These are phyloP conservation scores for Gossypium arboreum DNA, from an alignment of 345 rosid species.

Conservation along the genomic window DNA sequence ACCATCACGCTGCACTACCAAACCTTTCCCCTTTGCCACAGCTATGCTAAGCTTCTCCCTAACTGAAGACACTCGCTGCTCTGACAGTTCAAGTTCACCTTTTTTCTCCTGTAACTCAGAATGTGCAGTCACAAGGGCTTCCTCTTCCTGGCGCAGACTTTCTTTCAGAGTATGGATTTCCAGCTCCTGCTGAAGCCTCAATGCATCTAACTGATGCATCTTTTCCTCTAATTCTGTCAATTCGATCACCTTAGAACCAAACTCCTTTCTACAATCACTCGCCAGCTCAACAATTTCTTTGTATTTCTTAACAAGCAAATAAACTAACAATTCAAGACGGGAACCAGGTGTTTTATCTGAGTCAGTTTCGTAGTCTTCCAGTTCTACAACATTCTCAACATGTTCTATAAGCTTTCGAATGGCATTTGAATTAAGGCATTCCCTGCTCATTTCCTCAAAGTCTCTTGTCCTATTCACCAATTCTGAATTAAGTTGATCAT, in stretches of 20 bases:
- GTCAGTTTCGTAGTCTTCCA: slow-evolving; percentile 33
- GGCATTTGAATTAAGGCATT: slow-evolving; percentile 40
- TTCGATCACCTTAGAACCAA: slow-evolving; percentile 43
- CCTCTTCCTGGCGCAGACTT: slow-evolving; percentile 48
- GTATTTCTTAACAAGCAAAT: slow-evolving; percentile 59
- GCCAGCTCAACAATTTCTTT: slow-evolving; percentile 44
- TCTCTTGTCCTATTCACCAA: slow-evolving; percentile 44
- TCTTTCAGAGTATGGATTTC: slow-evolving; percentile 54
- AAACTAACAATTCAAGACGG: slow-evolving; percentile 56
- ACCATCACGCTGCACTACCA: slow-evolving; percentile 79
- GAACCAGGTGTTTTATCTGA: slow-evolving; percentile 38
- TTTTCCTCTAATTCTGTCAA: slow-evolving; percentile 47
- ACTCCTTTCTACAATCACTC: slow-evolving; percentile 33
- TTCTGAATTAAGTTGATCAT: slow-evolving; percentile 50
- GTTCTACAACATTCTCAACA: slow-evolving; percentile 54
- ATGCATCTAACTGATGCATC: slow-evolving; percentile 33
- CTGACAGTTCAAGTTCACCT: slow-evolving; percentile 75
- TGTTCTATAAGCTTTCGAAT: slow-evolving; percentile 51
- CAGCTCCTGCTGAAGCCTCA: slow-evolving; percentile 55
- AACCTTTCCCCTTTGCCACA: slow-evolving; percentile 91
- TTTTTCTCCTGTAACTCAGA: slow-evolving; percentile 56
- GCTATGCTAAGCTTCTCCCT: slow-evolving; percentile 98
- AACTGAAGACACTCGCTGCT: slow-evolving; percentile 69
- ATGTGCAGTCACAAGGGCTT: slow-evolving; percentile 39
- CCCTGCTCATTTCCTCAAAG: slow-evolving; percentile 48